Conservation (phyloP, 441 rosid genomes). For the Arabidopsis lyrata region DNA sequence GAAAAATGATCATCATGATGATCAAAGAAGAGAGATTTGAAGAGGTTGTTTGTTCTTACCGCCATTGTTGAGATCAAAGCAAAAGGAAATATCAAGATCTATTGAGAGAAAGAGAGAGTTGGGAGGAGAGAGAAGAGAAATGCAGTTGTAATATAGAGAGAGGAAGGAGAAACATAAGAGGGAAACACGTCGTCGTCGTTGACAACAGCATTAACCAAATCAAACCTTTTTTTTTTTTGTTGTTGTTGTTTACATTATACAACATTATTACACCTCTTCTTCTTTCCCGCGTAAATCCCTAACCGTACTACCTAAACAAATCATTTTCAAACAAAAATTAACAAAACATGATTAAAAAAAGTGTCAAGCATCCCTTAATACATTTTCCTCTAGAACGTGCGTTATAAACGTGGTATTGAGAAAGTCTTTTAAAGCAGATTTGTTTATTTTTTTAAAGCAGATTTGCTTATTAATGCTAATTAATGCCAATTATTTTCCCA, state of each 20-base stretch:
- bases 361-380: slow-evolving; percentile 10
- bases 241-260: neutral
- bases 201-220: slow-evolving; percentile 47
- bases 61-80: slow-evolving; percentile 41
- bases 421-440: neutral
- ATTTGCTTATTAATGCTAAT: neutral
- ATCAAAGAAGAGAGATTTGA: neutral
- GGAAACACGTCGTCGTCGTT: slow-evolving; percentile 47
- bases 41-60: slow-evolving; percentile 35
- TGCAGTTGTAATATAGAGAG: slow-evolving; percentile 33
- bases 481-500: neutral
- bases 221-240: neutral
- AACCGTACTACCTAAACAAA: slow-evolving; percentile 13
- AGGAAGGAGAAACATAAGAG: slow-evolving; percentile 34
- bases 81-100: slow-evolving; percentile 24
- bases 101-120: slow-evolving; percentile 22
- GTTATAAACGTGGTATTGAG: slow-evolving; percentile 9
- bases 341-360: too few relatives aligned
- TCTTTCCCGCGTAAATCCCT: slow-evolving; percentile 34
- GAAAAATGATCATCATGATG: neutral
- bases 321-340: neutral
- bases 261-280: slow-evolving; percentile 8
- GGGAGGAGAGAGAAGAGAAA: slow-evolving; percentile 31
- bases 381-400: slow-evolving; percentile 9
- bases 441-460: neutral